A percentile compares a stretch with the other conserved stretches of the same genome.
Conservation (phyloP, 352 stramenopile genomes). For the Pythium vanterpoolii region DNA sequence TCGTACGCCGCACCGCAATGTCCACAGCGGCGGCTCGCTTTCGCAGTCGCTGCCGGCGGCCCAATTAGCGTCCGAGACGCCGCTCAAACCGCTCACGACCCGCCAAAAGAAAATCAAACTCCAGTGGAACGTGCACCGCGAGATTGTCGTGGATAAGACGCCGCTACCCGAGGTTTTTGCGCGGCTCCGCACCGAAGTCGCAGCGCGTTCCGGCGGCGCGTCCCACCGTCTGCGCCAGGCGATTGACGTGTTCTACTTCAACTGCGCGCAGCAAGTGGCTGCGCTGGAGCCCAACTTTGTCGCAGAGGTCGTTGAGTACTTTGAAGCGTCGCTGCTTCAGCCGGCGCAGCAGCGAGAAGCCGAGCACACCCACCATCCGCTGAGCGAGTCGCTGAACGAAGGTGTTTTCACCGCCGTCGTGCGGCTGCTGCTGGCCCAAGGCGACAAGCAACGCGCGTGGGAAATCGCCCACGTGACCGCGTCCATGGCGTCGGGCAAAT, state of each 20-base stretch:
- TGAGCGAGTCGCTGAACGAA: conserved; percentile 65
- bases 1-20: too few relatives aligned
- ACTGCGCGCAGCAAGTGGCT: conserved; percentile 53
- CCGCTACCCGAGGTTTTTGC: conserved; percentile 48
- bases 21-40: too few relatives aligned
- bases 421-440: conserved; percentile 43
- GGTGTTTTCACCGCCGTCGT: conserved; percentile 54
- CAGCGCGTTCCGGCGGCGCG: conserved; percentile 24
- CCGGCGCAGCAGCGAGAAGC: conserved; percentile 10
- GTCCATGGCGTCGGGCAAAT: conserved; percentile 25
- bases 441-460: conserved; percentile 47
- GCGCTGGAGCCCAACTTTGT: conserved; percentile 29
- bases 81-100: neutral
- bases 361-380: conserved; percentile 20
- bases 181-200: conserved; percentile 42
- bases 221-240: conserved; percentile 34
- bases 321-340: conserved; percentile 40
- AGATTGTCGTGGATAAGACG: conserved; percentile 44
- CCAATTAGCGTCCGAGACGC: neutral
- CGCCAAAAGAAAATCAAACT: conserved; percentile 6
- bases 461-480: conserved; percentile 40
- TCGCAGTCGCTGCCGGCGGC: too few relatives aligned
- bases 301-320: conserved; percentile 43
- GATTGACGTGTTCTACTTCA: conserved; percentile 74
- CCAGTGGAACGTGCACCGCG: conserved; percentile 46